Base-by-base conservation (phyloP, 1,284 basidiomycete genomes). In the Ceratobasidium theobromae region DNA sequence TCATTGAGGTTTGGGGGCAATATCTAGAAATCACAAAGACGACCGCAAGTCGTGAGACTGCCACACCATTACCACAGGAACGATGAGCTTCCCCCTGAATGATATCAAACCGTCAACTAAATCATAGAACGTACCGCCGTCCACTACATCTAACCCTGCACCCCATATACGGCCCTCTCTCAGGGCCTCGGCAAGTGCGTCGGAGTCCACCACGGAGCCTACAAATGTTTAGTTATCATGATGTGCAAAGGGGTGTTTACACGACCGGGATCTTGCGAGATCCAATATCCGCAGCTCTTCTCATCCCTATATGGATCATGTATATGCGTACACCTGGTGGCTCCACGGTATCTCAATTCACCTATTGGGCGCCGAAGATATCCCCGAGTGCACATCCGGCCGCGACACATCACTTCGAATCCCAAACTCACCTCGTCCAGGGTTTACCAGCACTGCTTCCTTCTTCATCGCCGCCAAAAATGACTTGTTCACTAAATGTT, bases 131-230 rank as follows among this genome's bases (percentile, higher is more conserved):
- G 16, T 54, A 65, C 62, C 62, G 32, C 92, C 93, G 70, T 95
- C 93, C 11, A 98, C 86, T 33, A 98, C 96, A 75, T 99, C 96
- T 4, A 99, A 73, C 0, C 93, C 96, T 0, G 96, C 96, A 23
- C 88, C 95, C 80, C 89, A 96, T 45, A 98, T 89, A 82, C 86
- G 86, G 1, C 83, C 83, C 69, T 87, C 83, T 52, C 80, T 78
- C 49, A 98, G 77, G 0, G 95, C 95, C 67, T 82, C 84, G 1
- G 88, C 88, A 8, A 99, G 82, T 8, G 95, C 95, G 43, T 89
- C 85, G 3, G 89, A 91, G 75, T 98, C 93, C 11, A 99, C 90
- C 4, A 98, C 78, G 0, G 91, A 65, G 25, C 62, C 62, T 54
- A 28, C 6, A n/a, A 5, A 48, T 48, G 21, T 48, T 14, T 14